Conservation (phyloP, 805 yeast genomes). For the Pichia cabralensis region DNA sequence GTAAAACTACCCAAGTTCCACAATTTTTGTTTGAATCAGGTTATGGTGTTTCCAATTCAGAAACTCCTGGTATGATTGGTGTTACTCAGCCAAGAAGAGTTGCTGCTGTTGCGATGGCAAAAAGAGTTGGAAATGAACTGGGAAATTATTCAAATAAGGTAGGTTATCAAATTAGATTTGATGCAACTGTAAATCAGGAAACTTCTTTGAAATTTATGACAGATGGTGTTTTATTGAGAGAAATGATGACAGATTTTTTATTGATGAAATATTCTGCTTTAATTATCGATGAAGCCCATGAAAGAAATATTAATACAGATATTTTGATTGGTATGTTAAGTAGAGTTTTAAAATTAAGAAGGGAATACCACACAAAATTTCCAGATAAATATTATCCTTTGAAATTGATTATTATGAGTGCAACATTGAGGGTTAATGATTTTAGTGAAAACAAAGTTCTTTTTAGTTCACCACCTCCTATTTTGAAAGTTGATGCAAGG, state of each 20-base stretch:
- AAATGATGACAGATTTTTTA: constrained; percentile 81
- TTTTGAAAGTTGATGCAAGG: constrained; percentile 82
- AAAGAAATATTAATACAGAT: constrained; percentile 92
- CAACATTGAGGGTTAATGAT: constrained; percentile 88
- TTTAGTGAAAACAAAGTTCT: constrained; percentile 72
- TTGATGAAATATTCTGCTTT: constrained; percentile 76
- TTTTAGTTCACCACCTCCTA: constrained; percentile 72
- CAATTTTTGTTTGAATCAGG: constrained; percentile 93
- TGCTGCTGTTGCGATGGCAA: constrained; percentile 88
- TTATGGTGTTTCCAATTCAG: constrained; percentile 52
- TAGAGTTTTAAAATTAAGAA: constrained; percentile 68
- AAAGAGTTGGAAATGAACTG: constrained; percentile 65
- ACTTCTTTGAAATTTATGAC: constrained; percentile 86
- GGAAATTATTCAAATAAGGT: constrained; percentile 65
- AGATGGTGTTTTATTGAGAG: constrained; percentile 88
- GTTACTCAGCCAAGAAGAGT: constrained; percentile 93
- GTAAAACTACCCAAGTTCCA: constrained; percentile 97
- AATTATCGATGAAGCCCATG: constrained; percentile 96
- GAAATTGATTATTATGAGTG: constrained; percentile 91
- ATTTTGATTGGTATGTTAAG: constrained; percentile 91
- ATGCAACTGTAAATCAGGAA: constrained; percentile 48
- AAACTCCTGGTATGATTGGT: constrained; percentile 90
- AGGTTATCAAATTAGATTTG: constrained; percentile 78
- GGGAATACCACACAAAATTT: constrained; percentile 37
- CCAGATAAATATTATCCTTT: constrained; percentile 47